Evolutionary conservation across 2,329 filamentous ascomycete species (phyloP), one percentile per base, ranked within the genome.

Genomic region (Penicillium sp.): DNA sequence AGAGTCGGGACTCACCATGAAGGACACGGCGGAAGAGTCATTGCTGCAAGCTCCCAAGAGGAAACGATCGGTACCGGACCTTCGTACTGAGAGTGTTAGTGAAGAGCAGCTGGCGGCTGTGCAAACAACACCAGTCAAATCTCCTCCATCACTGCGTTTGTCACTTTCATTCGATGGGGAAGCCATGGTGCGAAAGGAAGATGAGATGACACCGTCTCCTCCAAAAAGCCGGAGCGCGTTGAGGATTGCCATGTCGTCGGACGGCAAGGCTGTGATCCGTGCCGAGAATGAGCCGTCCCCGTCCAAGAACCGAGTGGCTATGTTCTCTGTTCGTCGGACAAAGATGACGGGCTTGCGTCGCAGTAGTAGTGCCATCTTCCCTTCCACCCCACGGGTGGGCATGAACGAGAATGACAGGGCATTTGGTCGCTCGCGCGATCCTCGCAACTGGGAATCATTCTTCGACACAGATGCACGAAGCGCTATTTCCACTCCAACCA

Each of bases 361-460:
- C 52, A 91, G 87, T 69, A 84, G 84, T 61, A 93, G 88, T 68
- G 85, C 86, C 16, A 73, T 87, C 34, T 76, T 80, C 34, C 77
- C 80, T 51, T 74, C 82, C 56, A 85, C 81, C 4, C 74, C 85
- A n/a, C 79, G 81, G 23, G 79, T 81, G 45, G 80, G 83, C 53
- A 80, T 80, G 67, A 68, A 54, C 66, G 69, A 59, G 42, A 65
- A 63, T 50, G 67, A 73, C 36, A 75, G 86, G 16, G 75, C 76
- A 31, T 85, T 86, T 51, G 89, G 89, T 49, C 83, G 93, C 51
- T 96, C 92, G 52, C 85, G 90, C 49, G 89, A 96, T 70, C 89
- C 91, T 16, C 85, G 91, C 46, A 89, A 88, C 6, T 96, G 93
- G 93, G 90, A 95, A 66, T 90, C 90, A 52, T 92, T 89, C 75